Percentiles rank a stretch among this genome's conserved stretches.
These are phyloP conservation scores for Fusarium dimerum DNA, from an alignment of 2,329 filamentous ascomycete genomes.

Conservation along the genomic window DNA sequence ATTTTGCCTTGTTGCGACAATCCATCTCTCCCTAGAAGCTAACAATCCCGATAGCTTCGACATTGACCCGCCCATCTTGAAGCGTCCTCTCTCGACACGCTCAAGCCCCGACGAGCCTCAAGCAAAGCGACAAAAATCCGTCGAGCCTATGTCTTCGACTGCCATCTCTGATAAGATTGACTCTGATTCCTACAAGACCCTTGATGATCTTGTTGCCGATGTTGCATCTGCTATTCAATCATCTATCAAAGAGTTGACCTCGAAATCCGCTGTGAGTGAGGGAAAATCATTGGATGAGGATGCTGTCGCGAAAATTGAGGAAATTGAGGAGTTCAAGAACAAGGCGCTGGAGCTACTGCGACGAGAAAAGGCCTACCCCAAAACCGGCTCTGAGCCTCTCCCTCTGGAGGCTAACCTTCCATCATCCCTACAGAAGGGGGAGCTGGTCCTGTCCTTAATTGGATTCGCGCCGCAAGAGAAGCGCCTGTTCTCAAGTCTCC, in stretches of 20 bases:
- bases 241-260: constrained; percentile 49
- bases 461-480: constrained; percentile 73
- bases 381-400: constrained; percentile 38
- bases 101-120: constrained; percentile 52
- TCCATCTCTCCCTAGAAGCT: constrained; percentile 23
- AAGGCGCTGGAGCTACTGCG: constrained; percentile 63
- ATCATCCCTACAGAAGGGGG: constrained; percentile 44
- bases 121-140: constrained; percentile 61
- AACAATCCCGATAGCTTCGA: constrained; percentile 51
- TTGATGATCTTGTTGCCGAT: constrained; percentile 67
- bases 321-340: constrained; percentile 60
- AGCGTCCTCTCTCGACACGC: constrained; percentile 50
- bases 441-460: constrained; percentile 71
- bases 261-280: constrained; percentile 30
- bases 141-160: constrained; percentile 39
- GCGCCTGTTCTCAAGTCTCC: constrained; percentile 85
- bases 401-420: constrained; percentile 43
- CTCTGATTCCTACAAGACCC: constrained; percentile 53
- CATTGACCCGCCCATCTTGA: constrained; percentile 54
- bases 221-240: constrained; percentile 50
- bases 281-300: constrained; percentile 35
- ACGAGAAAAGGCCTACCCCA: constrained; percentile 58
- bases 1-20: constrained; percentile 6
- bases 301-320: constrained; percentile 46
- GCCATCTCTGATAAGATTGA: constrained; percentile 57